These are phyloP conservation scores for Rhizopogon salebrosus DNA, from an alignment of 768 basidiomycete genomes.

Conservation along the genomic window DNA sequence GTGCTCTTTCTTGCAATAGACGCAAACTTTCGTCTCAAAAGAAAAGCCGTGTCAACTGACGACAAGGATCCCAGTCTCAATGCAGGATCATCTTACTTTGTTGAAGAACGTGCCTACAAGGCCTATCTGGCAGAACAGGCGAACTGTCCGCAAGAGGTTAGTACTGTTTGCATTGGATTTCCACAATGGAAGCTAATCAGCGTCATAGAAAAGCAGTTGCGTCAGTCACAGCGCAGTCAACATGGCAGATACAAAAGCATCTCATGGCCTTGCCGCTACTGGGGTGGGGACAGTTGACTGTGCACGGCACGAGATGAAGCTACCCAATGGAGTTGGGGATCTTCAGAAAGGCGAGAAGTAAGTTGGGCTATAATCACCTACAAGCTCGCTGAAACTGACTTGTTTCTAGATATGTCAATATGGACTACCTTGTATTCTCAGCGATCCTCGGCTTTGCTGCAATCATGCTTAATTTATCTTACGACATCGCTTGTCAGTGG, in stretches of 20 bases:
- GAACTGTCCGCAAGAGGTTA: not conserved
- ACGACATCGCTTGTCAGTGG: constrained; percentile 20
- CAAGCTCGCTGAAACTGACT: not conserved
- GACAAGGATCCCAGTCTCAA: constrained; percentile 23
- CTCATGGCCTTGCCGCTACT: constrained; percentile 15
- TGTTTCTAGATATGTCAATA: not conserved
- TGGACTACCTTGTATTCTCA: constrained; percentile 1
- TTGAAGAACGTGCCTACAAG: constrained; percentile 16
- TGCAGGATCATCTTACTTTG: constrained; percentile 25
- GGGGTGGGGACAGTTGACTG: constrained; percentile 27
- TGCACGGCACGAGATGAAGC: constrained; percentile 11
- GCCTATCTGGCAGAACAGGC: constrained; percentile 4
- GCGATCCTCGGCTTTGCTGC: not conserved
- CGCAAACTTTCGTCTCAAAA: constrained; percentile 29
- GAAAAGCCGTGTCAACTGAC: constrained; percentile 18
- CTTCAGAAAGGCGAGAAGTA: constrained; percentile 7
- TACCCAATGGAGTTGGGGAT: constrained; percentile 6
- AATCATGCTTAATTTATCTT: constrained; percentile 6
- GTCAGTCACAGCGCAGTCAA: too few species aligned
- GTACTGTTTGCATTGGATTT: not conserved
- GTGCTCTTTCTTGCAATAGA: constrained; percentile 23
- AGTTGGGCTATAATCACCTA: not conserved
- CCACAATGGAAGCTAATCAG: not conserved
- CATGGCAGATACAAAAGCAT: constrained; percentile 1
- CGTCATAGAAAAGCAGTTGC: constrained; percentile 7